These are phyloP conservation scores for Lactarius indigo DNA, from an alignment of 768 basidiomycete genomes.

Conservation along the genomic window DNA sequence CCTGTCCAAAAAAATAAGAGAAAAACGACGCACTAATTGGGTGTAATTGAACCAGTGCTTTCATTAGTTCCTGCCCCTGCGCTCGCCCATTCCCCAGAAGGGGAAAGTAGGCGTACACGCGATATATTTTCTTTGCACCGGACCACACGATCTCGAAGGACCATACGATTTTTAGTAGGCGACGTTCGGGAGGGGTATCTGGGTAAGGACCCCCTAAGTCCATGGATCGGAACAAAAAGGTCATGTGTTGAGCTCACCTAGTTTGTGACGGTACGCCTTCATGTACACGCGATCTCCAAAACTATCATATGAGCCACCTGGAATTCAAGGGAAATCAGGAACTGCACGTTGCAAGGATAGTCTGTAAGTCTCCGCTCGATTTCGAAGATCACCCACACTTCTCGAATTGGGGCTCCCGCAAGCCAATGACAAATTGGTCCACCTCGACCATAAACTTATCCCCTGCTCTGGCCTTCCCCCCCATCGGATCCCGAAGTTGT, in stretches of 20 bases:
- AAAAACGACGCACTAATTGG: constrained; percentile 21
- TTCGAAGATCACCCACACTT: constrained; percentile 19
- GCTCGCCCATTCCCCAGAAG: constrained; percentile 24
- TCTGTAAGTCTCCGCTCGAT: constrained; percentile 7
- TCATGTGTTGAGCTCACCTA: constrained; percentile 9
- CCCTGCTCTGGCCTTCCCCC: constrained; percentile 18
- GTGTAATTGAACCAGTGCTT: constrained; percentile 23
- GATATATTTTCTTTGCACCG: constrained; percentile 22
- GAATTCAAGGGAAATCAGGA: constrained; percentile 9
- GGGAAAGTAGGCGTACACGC: constrained; percentile 23
- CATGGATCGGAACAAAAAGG: constrained; percentile 14
- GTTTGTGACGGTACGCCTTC: constrained; percentile 24
- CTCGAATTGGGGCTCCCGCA: constrained; percentile 23
- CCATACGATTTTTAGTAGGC: constrained; percentile 22
- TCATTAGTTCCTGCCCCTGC: constrained; percentile 24
- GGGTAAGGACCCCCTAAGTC: constrained; percentile 17
- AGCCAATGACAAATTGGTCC: constrained; percentile 24
- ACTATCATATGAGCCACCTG: constrained; percentile 23
- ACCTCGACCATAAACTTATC: constrained; percentile 24
- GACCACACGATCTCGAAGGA: constrained; percentile 24
- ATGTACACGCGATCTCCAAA: constrained; percentile 25
- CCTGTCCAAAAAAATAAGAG: constrained; percentile 1
- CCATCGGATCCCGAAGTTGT: constrained; percentile 22
- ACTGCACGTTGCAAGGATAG: constrained; percentile 9
- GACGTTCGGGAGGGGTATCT: constrained; percentile 22